Percentiles rank a stretch among this genome's conserved stretches.
Evolutionary conservation across 495 filamentous ascomycete species (phyloP).

Genomic region (Talaromyces borbonicus): DNA sequence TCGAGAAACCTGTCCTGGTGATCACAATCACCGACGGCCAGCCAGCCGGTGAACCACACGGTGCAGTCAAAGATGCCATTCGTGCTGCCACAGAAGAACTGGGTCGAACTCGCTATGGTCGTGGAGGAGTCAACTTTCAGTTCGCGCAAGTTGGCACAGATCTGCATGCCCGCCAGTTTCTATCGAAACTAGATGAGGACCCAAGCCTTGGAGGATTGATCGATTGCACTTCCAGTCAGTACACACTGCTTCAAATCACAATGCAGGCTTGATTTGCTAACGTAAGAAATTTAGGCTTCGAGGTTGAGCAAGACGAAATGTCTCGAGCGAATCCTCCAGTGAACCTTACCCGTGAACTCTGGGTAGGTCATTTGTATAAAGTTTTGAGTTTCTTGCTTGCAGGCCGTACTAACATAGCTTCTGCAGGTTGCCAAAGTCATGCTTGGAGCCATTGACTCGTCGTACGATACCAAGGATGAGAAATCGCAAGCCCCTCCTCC

Average conservation of each 20-base stretch:
- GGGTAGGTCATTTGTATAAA: conserved; percentile 32
- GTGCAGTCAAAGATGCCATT: conserved; percentile 42
- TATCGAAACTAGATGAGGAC: conserved; percentile 52
- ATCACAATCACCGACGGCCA: conserved; percentile 66
- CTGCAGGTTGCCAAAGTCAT: conserved; percentile 54
- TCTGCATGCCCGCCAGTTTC: conserved; percentile 52
- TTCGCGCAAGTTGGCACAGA: conserved; percentile 70
- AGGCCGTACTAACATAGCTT: too few species aligned
- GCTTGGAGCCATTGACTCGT: conserved; percentile 57
- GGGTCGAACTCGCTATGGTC: conserved; percentile 35
- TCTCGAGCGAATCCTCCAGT: conserved; percentile 43
- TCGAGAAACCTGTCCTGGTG: conserved; percentile 57
- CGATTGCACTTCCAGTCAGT: conserved; percentile 66
- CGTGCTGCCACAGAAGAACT: conserved; percentile 37
- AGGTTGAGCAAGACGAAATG: conserved; percentile 59
- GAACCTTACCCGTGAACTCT: conserved; percentile 54
- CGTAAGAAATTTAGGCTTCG: conserved; percentile 45
- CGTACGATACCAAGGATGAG: conserved; percentile 59
- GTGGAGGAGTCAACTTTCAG: conserved; percentile 53
- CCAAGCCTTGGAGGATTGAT: conserved; percentile 51
- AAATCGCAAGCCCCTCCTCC: conserved; percentile 21
- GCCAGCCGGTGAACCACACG: conserved; percentile 44
- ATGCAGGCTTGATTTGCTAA: conserved; percentile 10
- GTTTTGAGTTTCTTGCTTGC: too few species aligned
- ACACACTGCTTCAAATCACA: not conserved